A percentile compares a stretch with the other conserved stretches of the same genome.
Evolutionary conservation across 1,284 basidiomycete species (phyloP).

Genomic region (Porodaedalea pini): DNA sequence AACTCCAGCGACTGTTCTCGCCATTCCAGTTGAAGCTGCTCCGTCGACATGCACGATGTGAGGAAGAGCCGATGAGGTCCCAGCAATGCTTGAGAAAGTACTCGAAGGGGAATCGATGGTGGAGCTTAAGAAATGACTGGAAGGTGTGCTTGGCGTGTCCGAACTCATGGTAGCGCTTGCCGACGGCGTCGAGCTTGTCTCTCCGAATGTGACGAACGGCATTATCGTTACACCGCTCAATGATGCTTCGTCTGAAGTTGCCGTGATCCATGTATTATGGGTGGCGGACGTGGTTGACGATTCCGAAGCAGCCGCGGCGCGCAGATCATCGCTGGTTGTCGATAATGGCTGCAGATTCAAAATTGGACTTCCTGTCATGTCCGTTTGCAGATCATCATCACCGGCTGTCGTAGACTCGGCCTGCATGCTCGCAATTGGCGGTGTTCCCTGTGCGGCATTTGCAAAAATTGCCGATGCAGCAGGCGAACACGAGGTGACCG

Average conservation of each 20-base stretch:
- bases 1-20: neutral
- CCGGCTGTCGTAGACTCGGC: neutral
- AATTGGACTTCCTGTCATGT: neutral
- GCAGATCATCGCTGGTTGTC: neutral
- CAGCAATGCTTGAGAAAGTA: neutral
- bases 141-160: neutral
- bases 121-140: neutral
- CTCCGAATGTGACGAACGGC: neutral
- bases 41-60: neutral
- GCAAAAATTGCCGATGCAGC: neutral
- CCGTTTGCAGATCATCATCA: neutral
- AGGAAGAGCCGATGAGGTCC: neutral
- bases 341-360: neutral
- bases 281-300: neutral
- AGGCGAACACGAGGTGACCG: neutral
- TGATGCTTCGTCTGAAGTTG: constrained; percentile 1
- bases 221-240: constrained; percentile 9
- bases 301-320: neutral
- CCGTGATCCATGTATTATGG: constrained; percentile 14
- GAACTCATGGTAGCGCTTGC: neutral
- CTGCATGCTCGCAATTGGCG: neutral
- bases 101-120: neutral
- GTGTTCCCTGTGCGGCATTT: neutral
- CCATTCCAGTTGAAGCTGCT: neutral
- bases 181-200: neutral